Evolutionary conservation across 202 grass and related monocot species (phyloP).

Genomic region (Schoenoplectus tabernaemontani): DNA sequence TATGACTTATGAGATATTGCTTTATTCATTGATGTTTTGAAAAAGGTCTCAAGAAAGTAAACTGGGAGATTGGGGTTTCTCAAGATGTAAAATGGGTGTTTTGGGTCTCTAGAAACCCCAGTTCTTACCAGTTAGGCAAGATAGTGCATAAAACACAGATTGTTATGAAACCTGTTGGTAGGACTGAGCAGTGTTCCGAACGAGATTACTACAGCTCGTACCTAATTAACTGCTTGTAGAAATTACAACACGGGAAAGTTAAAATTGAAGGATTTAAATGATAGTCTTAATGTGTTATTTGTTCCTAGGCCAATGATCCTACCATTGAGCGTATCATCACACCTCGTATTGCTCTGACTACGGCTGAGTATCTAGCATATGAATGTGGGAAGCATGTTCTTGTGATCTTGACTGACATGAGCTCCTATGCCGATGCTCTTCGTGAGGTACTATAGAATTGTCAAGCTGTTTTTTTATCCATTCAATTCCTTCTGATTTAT

Average conservation of each 20-base stretch:
- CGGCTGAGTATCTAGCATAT: slow-evolving; percentile 96
- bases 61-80: neutral
- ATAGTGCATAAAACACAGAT: neutral
- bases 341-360: slow-evolving; percentile 93
- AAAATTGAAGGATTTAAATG: slow-evolving; percentile 4
- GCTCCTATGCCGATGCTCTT: slow-evolving; percentile 96
- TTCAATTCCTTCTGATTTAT: neutral
- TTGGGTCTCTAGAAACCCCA: neutral
- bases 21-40: neutral
- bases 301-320: slow-evolving; percentile 84
- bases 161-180: neutral
- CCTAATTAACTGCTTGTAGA: neutral
- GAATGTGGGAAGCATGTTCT: slow-evolving; percentile 98
- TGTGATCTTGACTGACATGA: slow-evolving; percentile 99
- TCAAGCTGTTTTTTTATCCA: neutral
- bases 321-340: slow-evolving; percentile 98
- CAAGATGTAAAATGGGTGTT: neutral
- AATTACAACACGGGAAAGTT: neutral
- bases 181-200: neutral
- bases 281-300: slow-evolving; percentile 11
- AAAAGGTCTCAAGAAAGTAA: neutral
- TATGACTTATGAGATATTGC: neutral
- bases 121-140: neutral
- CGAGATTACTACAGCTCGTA: neutral
- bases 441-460: slow-evolving; percentile 65